These are phyloP conservation scores for Halophytophthora polymorphica DNA, from an alignment of 352 stramenopile species.

Conservation along the genomic window DNA sequence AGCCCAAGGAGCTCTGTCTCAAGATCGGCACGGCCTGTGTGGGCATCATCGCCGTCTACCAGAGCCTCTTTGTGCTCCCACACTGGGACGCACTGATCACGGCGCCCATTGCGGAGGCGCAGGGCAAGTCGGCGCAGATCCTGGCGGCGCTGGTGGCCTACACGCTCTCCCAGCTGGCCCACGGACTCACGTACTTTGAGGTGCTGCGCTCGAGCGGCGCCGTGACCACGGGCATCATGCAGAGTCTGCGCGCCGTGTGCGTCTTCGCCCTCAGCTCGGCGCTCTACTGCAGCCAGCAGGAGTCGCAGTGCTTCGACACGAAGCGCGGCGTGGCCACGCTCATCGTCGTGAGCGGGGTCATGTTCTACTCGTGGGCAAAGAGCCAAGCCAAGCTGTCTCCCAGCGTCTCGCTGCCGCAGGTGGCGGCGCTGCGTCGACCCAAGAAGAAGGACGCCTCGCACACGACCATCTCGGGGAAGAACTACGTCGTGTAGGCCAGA, in stretches of 20 bases:
- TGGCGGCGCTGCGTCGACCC: conserved; percentile 10
- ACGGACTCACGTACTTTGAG: conserved; percentile 85
- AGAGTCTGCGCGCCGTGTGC: conserved; percentile 83
- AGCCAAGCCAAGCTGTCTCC: conserved; percentile 39
- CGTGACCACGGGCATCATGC: conserved; percentile 86
- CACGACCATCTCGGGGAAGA: conserved; percentile 65
- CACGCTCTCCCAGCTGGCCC: conserved; percentile 76
- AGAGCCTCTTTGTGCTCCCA: conserved; percentile 77
- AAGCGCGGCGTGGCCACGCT: conserved; percentile 80
- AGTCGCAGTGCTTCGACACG: conserved; percentile 85
- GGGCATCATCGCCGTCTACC: conserved; percentile 72
- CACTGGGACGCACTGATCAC: conserved; percentile 75
- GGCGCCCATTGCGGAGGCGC: conserved; percentile 66
- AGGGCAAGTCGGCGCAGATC: conserved; percentile 64
- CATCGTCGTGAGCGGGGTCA: conserved; percentile 74
- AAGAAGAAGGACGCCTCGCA: conserved; percentile 20
- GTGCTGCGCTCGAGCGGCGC: conserved; percentile 77
- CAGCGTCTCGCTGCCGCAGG: conserved; percentile 15
- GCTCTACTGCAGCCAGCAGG: conserved; percentile 80
- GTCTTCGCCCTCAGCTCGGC: conserved; percentile 83
- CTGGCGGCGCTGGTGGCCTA: conserved; percentile 61
- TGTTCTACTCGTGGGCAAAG: conserved; percentile 88
- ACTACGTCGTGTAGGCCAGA: conserved; percentile 66
- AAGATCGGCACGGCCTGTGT: conserved; percentile 77
- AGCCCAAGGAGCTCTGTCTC: conserved; percentile 75